Percentiles rank a stretch among this genome's conserved stretches.
These are phyloP conservation scores for Zymoseptoria pseudotritici DNA, from an alignment of 2,329 filamentous ascomycete genomes.

Conservation along the genomic window DNA sequence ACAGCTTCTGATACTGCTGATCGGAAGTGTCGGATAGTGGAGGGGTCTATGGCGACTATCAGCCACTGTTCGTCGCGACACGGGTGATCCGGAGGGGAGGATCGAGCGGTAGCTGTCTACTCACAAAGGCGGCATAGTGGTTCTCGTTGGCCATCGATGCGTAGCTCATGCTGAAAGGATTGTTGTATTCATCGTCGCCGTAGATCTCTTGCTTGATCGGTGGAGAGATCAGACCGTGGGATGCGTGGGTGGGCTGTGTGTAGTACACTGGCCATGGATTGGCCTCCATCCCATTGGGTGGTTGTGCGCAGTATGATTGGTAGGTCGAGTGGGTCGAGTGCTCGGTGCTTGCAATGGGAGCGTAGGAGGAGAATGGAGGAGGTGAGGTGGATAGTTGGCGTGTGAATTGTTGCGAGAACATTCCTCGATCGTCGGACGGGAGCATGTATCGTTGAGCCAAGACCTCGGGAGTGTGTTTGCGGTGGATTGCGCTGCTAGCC, in stretches of 20 bases:
- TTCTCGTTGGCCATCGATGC: slow-evolving; percentile 47
- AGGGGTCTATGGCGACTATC: slow-evolving; percentile 54
- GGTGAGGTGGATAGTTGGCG: slow-evolving; percentile 65
- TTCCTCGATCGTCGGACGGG: slow-evolving; percentile 51
- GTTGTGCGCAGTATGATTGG: slow-evolving; percentile 12
- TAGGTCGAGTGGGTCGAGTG: slow-evolving; percentile 48
- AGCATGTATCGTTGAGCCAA: slow-evolving; percentile 25
- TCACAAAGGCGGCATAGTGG: slow-evolving; percentile 59
- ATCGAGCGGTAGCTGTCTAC: slow-evolving; percentile 30
- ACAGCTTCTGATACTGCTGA: slow-evolving; percentile 51
- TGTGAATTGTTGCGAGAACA: slow-evolving; percentile 60
- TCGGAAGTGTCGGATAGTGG: slow-evolving; percentile 65
- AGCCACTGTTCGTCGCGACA: slow-evolving; percentile 21
- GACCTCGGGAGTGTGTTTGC: slow-evolving; percentile 22
- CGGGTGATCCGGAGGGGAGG: slow-evolving; percentile 10
- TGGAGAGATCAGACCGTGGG: slow-evolving; percentile 19
- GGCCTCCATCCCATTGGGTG: slow-evolving; percentile 41
- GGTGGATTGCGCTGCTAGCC: slow-evolving; percentile 16
- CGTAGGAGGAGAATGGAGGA: slow-evolving; percentile 57
- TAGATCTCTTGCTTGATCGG: slow-evolving; percentile 62
- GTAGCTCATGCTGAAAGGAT: slow-evolving; percentile 62
- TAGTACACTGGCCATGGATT: slow-evolving; percentile 35
- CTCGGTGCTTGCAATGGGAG: slow-evolving; percentile 57
- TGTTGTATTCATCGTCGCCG: slow-evolving; percentile 54
- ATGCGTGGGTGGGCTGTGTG: slow-evolving; percentile 38